Evolutionary conservation across 2,329 filamentous ascomycete genomes (phyloP), one percentile per base, ranked within the genome.

Genomic region (Dissoconium aciculare): DNA sequence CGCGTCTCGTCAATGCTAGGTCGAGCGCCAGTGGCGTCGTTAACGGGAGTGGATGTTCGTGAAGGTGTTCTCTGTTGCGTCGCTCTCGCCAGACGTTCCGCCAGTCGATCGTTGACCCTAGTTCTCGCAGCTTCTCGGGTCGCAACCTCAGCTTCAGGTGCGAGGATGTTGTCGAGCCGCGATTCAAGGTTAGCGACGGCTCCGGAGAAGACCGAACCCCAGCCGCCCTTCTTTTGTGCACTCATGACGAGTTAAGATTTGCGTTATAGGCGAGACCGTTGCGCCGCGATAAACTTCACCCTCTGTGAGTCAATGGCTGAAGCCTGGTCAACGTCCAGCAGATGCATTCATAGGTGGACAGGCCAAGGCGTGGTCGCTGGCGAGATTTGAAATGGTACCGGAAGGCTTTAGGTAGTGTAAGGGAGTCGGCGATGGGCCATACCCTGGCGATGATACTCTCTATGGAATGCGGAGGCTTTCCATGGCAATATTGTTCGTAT

Each of bases 171-270:
- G 55, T 98, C 89, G 36, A 98, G 69, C 26, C 81, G 75, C 36
- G 85, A 91, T 60, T 98, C 89, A 35, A 98, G 79, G 37, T 85
- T 85, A 32, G 85, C 84, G 37, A 95, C 83, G 40, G 87, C 85
- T 56, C 87, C 82, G 42, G 84, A 80, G 37, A 94, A 67, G 52
- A 93, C 78, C 17, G 53, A 56, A 33, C 58, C 56, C 57, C 58
- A 60, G 42, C 56, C 49, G 25, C 43, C 39, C 27, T 47, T 50
- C 40, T 45, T 47, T 32, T 34, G 42, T 19, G 26, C 14, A 27
- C 30, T 36, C 31, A 34, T 39, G 21, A 14, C 27, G 15, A 13
- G 12, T 13, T 11, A 23, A 23, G 19, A n/a, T 23, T 8, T n/a
- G 12, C 24, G 24, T 26, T 11, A 13, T 11, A 2, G 24, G 11